Evolutionary conservation across 2,329 filamentous ascomycete species (phyloP).

Genomic region (Xylariales sp.): DNA sequence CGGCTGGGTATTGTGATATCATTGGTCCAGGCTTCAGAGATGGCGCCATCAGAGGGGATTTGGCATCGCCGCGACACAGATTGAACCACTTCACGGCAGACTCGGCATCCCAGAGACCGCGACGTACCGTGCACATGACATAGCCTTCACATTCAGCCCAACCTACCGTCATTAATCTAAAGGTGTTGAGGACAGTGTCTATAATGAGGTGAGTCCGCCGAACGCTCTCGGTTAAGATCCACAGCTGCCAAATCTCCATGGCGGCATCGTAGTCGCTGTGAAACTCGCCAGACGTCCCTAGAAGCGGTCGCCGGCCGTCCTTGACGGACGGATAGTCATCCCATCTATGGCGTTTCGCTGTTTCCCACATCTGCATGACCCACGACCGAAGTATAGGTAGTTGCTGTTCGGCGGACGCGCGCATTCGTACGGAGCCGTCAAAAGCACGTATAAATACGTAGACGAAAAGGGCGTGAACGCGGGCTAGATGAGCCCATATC

Average conservation of each 20-base stretch:
- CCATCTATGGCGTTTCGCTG: slow-evolving; percentile 18
- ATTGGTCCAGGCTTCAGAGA: slow-evolving; percentile 18
- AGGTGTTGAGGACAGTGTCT: slow-evolving; percentile 23
- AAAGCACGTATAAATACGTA: slow-evolving; percentile 28
- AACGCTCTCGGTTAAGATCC: slow-evolving; percentile 30
- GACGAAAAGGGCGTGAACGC: slow-evolving; percentile 26
- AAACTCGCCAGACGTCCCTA: slow-evolving; percentile 10
- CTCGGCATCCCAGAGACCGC: slow-evolving; percentile 28
- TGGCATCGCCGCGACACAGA: slow-evolving; percentile 3
- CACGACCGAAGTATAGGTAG: slow-evolving; percentile 22
- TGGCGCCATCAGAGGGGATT: slow-evolving; percentile 23
- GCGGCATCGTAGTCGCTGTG: slow-evolving; percentile 21
- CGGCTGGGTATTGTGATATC: slow-evolving; percentile 24
- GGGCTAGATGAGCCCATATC: slow-evolving; percentile 27
- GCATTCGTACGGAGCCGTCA: slow-evolving; percentile 27
- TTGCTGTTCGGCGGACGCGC: slow-evolving; percentile 21
- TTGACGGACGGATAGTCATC: slow-evolving; percentile 15
- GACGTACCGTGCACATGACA: slow-evolving; percentile 20
- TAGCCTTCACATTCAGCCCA: slow-evolving; percentile 25
- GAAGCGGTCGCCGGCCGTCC: slow-evolving; percentile 7
- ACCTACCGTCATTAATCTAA: slow-evolving; percentile 19
- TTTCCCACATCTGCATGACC: slow-evolving; percentile 25
- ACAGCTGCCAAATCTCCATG: slow-evolving; percentile 29
- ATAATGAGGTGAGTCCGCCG: slow-evolving; percentile 28
- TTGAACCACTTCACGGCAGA: slow-evolving; percentile 29